A percentile compares a stretch with the other conserved stretches of the same genome.
These are phyloP conservation scores for Nidula microcarpa DNA, from an alignment of 768 basidiomycete species.

Conservation along the genomic window DNA sequence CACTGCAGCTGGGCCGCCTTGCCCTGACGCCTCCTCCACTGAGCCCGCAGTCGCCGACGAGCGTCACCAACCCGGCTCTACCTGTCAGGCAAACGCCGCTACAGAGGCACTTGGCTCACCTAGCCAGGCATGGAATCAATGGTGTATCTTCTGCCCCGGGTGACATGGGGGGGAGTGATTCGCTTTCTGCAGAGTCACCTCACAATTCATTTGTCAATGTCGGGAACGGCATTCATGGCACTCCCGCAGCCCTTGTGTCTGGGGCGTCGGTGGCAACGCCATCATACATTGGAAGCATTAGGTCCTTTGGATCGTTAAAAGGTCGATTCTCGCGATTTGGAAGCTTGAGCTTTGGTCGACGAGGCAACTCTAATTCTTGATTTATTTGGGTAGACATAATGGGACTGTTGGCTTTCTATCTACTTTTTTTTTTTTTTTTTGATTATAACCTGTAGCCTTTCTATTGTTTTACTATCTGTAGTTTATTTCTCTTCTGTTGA, in stretches of 20 bases:
- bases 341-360: conserved; percentile 66
- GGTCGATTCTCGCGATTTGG: conserved; percentile 77
- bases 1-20: conserved; percentile 48
- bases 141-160: conserved; percentile 78
- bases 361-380: conserved; percentile 12
- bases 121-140: conserved; percentile 80
- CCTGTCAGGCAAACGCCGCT: conserved; percentile 65
- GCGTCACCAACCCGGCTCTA: conserved; percentile 15
- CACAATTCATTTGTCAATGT: conserved; percentile 77
- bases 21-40: conserved; percentile 39
- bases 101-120: conserved; percentile 76
- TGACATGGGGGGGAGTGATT: conserved; percentile 55
- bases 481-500: conserved; percentile 16
- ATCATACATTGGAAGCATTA: conserved; percentile 61
- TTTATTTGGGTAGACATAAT: background rate
- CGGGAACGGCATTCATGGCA: conserved; percentile 43
- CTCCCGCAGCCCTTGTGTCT: conserved; percentile 37
- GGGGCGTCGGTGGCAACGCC: conserved; percentile 53
- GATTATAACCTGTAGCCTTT: background rate
- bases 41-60: conserved; percentile 32
- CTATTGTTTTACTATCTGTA: background rate
- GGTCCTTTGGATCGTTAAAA: conserved; percentile 59
- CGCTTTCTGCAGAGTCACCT: conserved; percentile 62
- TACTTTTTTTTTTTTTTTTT: background rate
- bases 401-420: background rate